A percentile compares a stretch with the other conserved stretches of the same genome.
Conservation (phyloP, 1,284 basidiomycete species). For the Papiliotrema terrestris region DNA sequence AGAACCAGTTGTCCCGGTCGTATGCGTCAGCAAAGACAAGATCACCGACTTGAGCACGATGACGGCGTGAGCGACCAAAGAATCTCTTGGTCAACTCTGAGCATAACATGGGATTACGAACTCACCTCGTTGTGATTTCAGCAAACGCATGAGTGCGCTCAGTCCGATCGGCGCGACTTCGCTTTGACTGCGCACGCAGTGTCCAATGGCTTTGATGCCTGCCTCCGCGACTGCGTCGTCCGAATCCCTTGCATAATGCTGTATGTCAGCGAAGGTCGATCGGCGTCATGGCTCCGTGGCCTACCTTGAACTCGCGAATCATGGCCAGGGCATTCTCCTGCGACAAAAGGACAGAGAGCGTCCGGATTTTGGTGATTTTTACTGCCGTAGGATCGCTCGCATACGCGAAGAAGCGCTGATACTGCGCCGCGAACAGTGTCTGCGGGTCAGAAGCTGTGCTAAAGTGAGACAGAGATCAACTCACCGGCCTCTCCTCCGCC, state of each 20-base stretch:
- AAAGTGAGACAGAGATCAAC: constrained; percentile 25
- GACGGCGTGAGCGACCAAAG: constrained; percentile 70
- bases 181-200: constrained; percentile 64
- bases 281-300: constrained; percentile 23
- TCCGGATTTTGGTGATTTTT: constrained; percentile 69
- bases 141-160: constrained; percentile 69
- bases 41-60: constrained; percentile 79
- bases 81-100: constrained; percentile 51
- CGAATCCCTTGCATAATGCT: constrained; percentile 73
- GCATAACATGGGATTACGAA: constrained; percentile 15
- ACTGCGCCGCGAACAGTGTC: constrained; percentile 61
- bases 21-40: constrained; percentile 49
- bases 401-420: constrained; percentile 65
- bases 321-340: constrained; percentile 65
- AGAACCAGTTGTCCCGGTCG: constrained; percentile 47
- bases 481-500: constrained; percentile 60
- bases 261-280: constrained; percentile 5
- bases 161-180: constrained; percentile 68
- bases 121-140: constrained; percentile 61
- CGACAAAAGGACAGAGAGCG: constrained; percentile 63
- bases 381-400: constrained; percentile 62
- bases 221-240: constrained; percentile 67
- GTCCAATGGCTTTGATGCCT: constrained; percentile 72
- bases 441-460: constrained; percentile 32
- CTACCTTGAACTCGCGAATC: constrained; percentile 74